Percentiles rank a stretch among this genome's conserved stretches.
phyloP scores from a whole-genome alignment of 495 filamentous ascomycete species.

The Penicillium angulare region DNA sequence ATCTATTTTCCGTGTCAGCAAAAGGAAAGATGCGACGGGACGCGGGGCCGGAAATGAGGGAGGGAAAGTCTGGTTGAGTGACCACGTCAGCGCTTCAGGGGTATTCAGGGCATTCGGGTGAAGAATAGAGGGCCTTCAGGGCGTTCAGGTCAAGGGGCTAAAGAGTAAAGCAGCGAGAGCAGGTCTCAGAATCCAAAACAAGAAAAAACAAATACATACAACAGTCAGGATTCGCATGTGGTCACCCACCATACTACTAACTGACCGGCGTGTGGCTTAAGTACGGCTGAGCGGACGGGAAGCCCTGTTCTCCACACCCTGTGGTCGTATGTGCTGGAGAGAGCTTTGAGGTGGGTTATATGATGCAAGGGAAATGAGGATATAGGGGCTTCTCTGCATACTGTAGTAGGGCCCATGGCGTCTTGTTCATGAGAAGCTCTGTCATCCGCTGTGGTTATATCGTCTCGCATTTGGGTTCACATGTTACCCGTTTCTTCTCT shows the following conservation, averaged over 20 bases:
- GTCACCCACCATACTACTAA: neutral
- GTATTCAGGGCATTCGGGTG: neutral
- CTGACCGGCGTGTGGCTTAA: neutral
- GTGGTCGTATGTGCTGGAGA: neutral
- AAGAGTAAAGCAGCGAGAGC: neutral
- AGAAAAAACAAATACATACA: neutral
- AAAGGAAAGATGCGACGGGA: neutral
- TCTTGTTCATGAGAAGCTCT: no score
- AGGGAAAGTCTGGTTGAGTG: neutral
- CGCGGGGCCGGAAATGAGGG: neutral
- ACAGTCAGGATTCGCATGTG: neutral
- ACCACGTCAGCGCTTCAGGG: neutral
- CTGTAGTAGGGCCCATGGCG: no score
- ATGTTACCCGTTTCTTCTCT: no score
- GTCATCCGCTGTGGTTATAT: no score
- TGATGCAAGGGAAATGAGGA: neutral
- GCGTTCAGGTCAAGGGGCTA: neutral
- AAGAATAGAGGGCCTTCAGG: neutral
- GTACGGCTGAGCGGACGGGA: neutral
- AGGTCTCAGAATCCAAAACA: neutral
- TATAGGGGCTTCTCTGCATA: no score
- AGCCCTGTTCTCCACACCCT: neutral
- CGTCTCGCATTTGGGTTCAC: no score
- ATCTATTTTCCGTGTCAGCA: neutral
- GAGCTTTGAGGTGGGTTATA: neutral